Evolutionary conservation across 2,329 filamentous ascomycete species (phyloP).

Genomic region (Colletotrichum godetiae): DNA sequence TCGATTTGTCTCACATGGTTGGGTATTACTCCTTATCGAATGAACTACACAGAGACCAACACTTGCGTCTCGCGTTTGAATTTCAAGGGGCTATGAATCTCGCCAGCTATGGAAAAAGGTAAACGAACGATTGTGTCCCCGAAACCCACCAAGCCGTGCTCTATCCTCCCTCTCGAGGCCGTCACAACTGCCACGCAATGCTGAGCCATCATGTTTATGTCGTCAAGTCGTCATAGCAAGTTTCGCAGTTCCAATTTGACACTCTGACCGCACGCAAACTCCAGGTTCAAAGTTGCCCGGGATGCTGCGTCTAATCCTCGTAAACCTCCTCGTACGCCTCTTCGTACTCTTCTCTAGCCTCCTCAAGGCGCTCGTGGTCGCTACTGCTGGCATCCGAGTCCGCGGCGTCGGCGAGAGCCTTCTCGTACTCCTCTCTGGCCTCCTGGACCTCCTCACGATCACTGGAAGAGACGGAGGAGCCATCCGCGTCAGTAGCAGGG

Average conservation of each 20-base stretch:
- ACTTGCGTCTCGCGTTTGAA: constrained; percentile 23
- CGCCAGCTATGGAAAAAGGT: constrained; percentile 10
- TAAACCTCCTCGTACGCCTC: constrained; percentile 61
- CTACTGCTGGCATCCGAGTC: constrained; percentile 62
- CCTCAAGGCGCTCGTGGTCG: constrained; percentile 62
- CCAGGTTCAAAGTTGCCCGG: not conserved
- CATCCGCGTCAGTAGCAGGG: constrained; percentile 53
- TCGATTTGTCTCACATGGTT: constrained; percentile 3
- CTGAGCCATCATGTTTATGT: constrained; percentile 21
- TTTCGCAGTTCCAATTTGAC: not conserved
- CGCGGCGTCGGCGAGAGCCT: constrained; percentile 50
- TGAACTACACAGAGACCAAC: constrained; percentile 10
- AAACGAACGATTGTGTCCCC: constrained; percentile 17
- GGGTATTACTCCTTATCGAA: not conserved
- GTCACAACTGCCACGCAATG: constrained; percentile 28
- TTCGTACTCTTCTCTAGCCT: constrained; percentile 62
- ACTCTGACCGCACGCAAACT: constrained; percentile 4
- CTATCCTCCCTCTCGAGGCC: constrained; percentile 14
- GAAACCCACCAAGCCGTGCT: constrained; percentile 11
- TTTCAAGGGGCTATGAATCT: constrained; percentile 7
- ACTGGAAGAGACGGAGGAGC: constrained; percentile 53
- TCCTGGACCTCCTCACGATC: constrained; percentile 55
- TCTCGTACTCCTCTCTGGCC: constrained; percentile 56
- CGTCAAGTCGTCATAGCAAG: constrained; percentile 30
- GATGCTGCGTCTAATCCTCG: constrained; percentile 35